Evolutionary conservation across 192 early-diverging fungal genomes (phyloP), one percentile per base, ranked within the genome.

Genomic region (Coemansia aciculifera): DNA sequence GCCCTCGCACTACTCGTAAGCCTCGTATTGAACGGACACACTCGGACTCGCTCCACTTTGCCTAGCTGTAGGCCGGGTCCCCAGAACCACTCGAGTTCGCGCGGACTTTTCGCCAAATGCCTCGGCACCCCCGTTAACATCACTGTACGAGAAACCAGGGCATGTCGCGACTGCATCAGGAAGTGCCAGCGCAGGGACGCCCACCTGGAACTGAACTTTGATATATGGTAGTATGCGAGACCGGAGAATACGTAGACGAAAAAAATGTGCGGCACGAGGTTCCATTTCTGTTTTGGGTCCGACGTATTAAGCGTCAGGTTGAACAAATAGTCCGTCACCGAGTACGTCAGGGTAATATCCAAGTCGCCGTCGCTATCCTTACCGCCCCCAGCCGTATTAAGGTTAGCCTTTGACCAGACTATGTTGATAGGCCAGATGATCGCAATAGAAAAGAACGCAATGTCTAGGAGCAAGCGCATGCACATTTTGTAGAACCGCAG

Each of bases 121-220:
- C 85, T 59, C 4, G 91, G 91, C 31, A 93, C 79, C 3, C 87
- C 87, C 0, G 87, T 86, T 5, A 93, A 81, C 85, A 93, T 87
- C 13, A 93, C 85, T 10, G 89, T 89, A 23, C 90, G 87, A 11
- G 89, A 77, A 0, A 78, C 83, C 17, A 73, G 63, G 5, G 83
- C 75, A 39, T 77, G 78, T 0, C 75, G 65, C 60, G 79, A 80
- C 48, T 77, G 78, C 72, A 80, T 74, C 46, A 85, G 71, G 61
- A 81, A 85, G 43, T 85, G 83, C 83, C 83, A 85, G 24, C 83
- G 83, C 59, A 85, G 66, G 15, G 83, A 80, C 15, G 78, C 72
- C 74, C 75, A 85, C 9, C 75, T 75, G 11, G 76, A 85, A 56
- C 75, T 75, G 72, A 81, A 85, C 61, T 72, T 71, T 4, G 75